phyloP scores from a whole-genome alignment of 2,329 filamentous ascomycete genomes.

The Colletotrichum echinochloae region DNA sequence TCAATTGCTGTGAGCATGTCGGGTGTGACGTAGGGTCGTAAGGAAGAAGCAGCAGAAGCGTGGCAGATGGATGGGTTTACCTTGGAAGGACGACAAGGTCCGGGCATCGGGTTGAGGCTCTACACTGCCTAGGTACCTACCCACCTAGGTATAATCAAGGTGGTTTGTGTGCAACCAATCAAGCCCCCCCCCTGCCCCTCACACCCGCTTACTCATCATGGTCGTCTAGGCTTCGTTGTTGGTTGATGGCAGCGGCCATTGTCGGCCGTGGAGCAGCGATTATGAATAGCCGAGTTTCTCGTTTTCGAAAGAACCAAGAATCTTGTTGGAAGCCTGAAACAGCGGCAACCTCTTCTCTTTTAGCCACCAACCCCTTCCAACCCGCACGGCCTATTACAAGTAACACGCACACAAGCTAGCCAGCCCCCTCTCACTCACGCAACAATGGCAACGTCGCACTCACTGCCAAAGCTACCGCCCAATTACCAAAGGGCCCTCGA shows the following conservation, averaged over 20 bases:
- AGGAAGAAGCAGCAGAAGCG: not conserved
- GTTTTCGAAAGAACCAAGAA: constrained; percentile 2
- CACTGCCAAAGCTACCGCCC: constrained; percentile 50
- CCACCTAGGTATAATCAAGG: too few species aligned
- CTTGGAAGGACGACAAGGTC: constrained; percentile 24
- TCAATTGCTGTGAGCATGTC: not conserved
- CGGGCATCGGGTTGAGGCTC: constrained; percentile 27
- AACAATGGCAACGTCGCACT: constrained; percentile 17
- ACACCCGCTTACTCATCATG: constrained; percentile 28
- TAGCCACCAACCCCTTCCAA: not conserved
- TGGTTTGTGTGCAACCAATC: constrained; percentile 3
- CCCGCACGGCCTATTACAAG: not conserved
- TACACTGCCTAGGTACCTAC: not conserved
- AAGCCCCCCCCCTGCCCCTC: too few species aligned
- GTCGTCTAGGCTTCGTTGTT: not conserved
- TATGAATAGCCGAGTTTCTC: constrained; percentile 1
- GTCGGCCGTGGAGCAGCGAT: not conserved
- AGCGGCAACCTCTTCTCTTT: constrained; percentile 5
- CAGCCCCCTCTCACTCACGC: not conserved
- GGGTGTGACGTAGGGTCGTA: constrained; percentile 16
- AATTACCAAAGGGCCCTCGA: constrained; percentile 66
- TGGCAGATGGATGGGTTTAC: not conserved
- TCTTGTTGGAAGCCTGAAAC: constrained; percentile 10
- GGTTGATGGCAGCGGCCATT: not conserved
- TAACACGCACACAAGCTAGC: not conserved